phyloP scores from a whole-genome alignment of 2,329 filamentous ascomycete species.

The Clonostachys rosea region DNA sequence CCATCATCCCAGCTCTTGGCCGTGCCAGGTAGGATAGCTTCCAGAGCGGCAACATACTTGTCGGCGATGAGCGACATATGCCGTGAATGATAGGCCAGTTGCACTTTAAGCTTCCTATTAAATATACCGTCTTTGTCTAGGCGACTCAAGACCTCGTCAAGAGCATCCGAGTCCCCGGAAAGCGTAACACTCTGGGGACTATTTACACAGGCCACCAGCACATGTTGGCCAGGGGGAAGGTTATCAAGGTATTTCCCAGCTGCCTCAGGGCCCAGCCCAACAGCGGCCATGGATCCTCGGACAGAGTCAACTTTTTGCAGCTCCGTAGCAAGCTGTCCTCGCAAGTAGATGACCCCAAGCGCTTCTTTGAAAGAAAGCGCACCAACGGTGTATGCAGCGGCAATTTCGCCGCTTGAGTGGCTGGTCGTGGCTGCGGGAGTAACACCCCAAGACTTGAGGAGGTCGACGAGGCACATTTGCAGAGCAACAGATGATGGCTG shows the following conservation, averaged over 20 bases:
- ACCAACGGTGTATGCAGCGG: slow-evolving; percentile 24
- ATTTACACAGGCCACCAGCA: slow-evolving; percentile 35
- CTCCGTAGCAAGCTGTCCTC: slow-evolving; percentile 6
- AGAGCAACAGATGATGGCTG: slow-evolving; percentile 35
- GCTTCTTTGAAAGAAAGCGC: slow-evolving; percentile 11
- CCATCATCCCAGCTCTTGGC: background rate
- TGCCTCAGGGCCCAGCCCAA: slow-evolving; percentile 19
- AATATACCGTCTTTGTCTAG: background rate
- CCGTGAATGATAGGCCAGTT: slow-evolving; percentile 8
- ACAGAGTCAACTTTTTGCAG: slow-evolving; percentile 9
- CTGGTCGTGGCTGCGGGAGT: slow-evolving; percentile 19
- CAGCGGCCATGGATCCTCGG: slow-evolving; percentile 22
- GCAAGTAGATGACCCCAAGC: slow-evolving; percentile 2
- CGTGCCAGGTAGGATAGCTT: background rate
- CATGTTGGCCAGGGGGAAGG: slow-evolving; percentile 17
- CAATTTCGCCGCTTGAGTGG: slow-evolving; percentile 32
- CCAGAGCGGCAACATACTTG: slow-evolving; percentile 12
- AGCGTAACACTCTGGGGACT: slow-evolving; percentile 41
- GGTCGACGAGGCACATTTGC: slow-evolving; percentile 31
- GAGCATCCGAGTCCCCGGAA: slow-evolving; percentile 31
- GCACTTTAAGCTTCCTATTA: slow-evolving; percentile 7
- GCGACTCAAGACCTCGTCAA: background rate
- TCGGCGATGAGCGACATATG: slow-evolving; percentile 4
- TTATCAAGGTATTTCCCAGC: slow-evolving; percentile 13
- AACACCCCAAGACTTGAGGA: slow-evolving; percentile 19